A percentile compares a stretch with the other conserved stretches of the same genome.
These are phyloP conservation scores for Dysphania ambrosioides DNA, from an alignment of 148 eudicot species.

Conservation along the genomic window DNA sequence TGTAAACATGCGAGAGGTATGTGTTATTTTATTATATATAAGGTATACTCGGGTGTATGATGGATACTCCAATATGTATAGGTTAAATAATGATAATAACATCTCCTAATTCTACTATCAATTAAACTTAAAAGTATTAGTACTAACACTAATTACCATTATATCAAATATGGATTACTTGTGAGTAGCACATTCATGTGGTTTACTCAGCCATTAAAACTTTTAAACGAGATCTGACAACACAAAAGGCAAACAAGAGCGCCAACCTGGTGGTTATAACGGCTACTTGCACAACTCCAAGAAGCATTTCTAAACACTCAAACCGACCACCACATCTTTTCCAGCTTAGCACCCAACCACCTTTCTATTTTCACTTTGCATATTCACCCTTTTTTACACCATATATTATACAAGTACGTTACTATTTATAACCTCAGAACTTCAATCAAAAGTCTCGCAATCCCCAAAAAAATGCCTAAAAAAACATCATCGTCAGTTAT, in stretches of 20 bases:
- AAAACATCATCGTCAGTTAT: constrained; percentile 14
- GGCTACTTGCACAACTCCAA: constrained; percentile 27
- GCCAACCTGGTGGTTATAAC: constrained; percentile 26
- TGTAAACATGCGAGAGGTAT: no score
- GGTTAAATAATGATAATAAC: no score
- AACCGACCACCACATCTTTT: constrained; percentile 22
- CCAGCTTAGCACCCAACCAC: constrained; percentile 19
- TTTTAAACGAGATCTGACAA: neutral
- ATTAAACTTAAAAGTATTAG: no score
- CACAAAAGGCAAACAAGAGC: constrained; percentile 21
- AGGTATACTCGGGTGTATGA: no score
- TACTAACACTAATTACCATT: no score
- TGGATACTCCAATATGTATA: no score
- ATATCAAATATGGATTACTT: no score
- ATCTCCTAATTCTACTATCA: no score
- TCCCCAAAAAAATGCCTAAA: constrained; percentile 13
- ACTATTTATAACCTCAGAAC: no score
- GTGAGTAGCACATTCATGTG: neutral
- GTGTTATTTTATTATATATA: no score
- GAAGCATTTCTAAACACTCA: constrained; percentile 12
- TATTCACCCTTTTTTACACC: neutral
- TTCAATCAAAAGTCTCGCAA: neutral
- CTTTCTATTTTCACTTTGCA: neutral
- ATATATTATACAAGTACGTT: neutral
- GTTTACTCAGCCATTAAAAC: no score